Evolutionary conservation across 768 basidiomycete species (phyloP).

Genomic region (Trametes maxima): DNA sequence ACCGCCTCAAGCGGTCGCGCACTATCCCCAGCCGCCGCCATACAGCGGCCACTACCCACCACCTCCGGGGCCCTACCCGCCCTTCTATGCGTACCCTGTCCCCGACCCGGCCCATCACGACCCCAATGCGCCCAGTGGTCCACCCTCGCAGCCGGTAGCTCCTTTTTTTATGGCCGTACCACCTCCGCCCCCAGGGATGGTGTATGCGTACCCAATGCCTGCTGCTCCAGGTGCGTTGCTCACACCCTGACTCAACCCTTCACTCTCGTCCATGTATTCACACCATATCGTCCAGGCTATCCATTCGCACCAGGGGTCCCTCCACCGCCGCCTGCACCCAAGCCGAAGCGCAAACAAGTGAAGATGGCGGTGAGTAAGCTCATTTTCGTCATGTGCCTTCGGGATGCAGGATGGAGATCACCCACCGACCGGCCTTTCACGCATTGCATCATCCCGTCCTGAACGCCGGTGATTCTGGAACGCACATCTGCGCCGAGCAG

Average conservation of each 20-base stretch:
- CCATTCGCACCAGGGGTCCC: conserved; percentile 31
- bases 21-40: conserved; percentile 27
- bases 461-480: conserved; percentile 12
- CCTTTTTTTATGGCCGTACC: conserved; percentile 42
- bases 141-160: conserved; percentile 34
- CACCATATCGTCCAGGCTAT: conserved; percentile 26
- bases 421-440: conserved; percentile 14
- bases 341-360: conserved; percentile 55
- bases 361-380: conserved; percentile 55
- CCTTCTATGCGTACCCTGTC: conserved; percentile 32
- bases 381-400: conserved; percentile 7
- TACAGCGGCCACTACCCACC: conserved; percentile 30
- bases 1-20: conserved; percentile 21
- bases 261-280: neutral
- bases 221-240: conserved; percentile 38
- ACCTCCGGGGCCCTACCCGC: conserved; percentile 28
- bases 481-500: neutral
- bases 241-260: neutral
- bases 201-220: conserved; percentile 46
- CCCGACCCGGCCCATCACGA: conserved; percentile 36
- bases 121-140: conserved; percentile 32
- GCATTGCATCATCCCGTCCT: conserved; percentile 2
- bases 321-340: conserved; percentile 30
- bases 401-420: neutral
- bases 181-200: conserved; percentile 44